These are phyloP conservation scores for Solanum sejunctum DNA, from an alignment of 257 asterid species.

Conservation along the genomic window DNA sequence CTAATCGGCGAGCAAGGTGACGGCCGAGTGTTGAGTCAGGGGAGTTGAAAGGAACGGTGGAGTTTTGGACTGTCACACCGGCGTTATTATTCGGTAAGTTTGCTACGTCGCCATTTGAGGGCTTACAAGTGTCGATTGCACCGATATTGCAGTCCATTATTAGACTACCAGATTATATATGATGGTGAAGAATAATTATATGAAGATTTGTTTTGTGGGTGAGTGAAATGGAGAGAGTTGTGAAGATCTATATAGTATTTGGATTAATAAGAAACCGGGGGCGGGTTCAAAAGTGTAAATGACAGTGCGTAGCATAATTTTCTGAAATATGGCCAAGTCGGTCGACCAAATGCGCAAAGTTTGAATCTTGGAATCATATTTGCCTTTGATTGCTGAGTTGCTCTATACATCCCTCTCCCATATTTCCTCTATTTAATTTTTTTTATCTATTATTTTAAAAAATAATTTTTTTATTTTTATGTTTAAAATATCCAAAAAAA, in stretches of 20 bases:
- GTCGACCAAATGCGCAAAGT: background rate
- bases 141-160: constrained; percentile 2
- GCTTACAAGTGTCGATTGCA: constrained; percentile 26
- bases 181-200: background rate
- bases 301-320: background rate
- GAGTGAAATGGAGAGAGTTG: background rate
- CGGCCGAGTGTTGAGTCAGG: constrained; percentile 67
- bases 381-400: background rate
- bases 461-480: no score
- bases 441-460: no score
- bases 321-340: background rate
- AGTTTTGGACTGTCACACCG: constrained; percentile 21
- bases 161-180: background rate
- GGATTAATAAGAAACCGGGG: constrained; percentile 5
- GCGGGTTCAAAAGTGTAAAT: background rate
- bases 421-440: no score
- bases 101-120: constrained; percentile 25
- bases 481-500: no score
- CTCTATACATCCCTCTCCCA: no score
- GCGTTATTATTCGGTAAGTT: constrained; percentile 28
- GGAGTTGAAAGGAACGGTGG: constrained; percentile 20
- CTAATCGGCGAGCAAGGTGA: constrained; percentile 78
- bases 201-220: background rate
- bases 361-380: background rate
- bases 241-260: background rate